Conservation (phyloP, 495 filamentous ascomycete genomes). For the Neurospora sublineolata region DNA sequence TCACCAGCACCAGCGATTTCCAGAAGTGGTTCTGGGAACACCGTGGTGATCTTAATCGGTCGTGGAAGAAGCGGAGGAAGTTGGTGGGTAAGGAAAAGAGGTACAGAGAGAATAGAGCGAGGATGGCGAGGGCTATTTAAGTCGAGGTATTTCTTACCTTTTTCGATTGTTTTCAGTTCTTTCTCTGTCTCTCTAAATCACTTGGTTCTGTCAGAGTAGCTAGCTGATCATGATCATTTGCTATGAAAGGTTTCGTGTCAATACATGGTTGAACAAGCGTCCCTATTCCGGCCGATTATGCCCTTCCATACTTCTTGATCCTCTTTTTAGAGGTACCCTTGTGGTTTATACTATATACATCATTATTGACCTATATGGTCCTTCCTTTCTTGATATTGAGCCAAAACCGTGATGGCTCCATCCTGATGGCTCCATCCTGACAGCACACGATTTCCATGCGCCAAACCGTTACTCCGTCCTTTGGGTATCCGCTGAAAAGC, state of each 20-base stretch:
- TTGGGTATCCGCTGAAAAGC: neutral
- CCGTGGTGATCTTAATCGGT: slow-evolving; percentile 76
- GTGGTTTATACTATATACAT: neutral
- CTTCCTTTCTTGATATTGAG: neutral
- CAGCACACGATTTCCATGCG: neutral
- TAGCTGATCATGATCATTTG: neutral
- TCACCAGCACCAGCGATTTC: slow-evolving; percentile 47
- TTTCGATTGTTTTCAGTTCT: neutral
- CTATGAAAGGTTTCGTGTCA: neutral
- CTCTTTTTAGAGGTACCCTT: neutral
- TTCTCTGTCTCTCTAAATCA: neutral
- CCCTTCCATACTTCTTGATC: neutral
- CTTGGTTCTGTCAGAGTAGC: neutral
- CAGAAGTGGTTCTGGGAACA: slow-evolving; percentile 88
- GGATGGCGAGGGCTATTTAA: slow-evolving; percentile 37
- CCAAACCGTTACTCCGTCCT: neutral
- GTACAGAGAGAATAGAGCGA: slow-evolving; percentile 68
- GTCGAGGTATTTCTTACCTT: neutral
- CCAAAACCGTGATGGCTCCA: neutral
- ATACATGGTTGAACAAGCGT: neutral
- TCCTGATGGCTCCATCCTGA: neutral
- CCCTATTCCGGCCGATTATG: neutral
- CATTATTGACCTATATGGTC: neutral
- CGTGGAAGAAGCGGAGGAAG: slow-evolving; percentile 79
- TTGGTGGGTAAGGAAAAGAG: slow-evolving; percentile 75